Evolutionary conservation across 371 early-diverging fungal genomes (phyloP), one percentile per base, ranked within the genome.

Genomic region (Mortierella sp.): DNA sequence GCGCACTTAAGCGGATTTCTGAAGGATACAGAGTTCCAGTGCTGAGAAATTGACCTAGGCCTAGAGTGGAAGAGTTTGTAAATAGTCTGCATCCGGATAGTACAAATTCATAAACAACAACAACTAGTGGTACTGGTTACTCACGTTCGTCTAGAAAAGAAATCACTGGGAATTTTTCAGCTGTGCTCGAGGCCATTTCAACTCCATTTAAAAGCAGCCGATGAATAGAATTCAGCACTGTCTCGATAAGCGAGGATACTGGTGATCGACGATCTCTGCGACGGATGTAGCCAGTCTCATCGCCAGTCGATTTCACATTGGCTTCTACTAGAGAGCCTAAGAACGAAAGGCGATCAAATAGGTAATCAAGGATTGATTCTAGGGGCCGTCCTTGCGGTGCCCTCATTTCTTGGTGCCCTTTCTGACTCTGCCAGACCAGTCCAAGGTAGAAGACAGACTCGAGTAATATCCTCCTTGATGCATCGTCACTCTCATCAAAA

Each of bases 381-480:
- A 69, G 19, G 2, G 61, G 48, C n/a, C 75, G 53, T 14, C 57
- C 59, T 30, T 25, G 57, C 15, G 29, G n/a, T n/a, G 48, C 60
- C 6, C 18, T 43, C 1, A 14, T 26, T 19, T 19, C 15, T 6
- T 29, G 21, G 15, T 30, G 48, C n/a, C 37, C 21, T 12, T 21
- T 46, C 26, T 69, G 62, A 1, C 70, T 62, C 28, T 72, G 72
- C 72, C 79, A 72, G n/a, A 63, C 19, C 7, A 37, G 43, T 16
- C 72, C 79, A 7, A 77, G 66, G 48, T 68, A 69, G 28, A 51
- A 72, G 12, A 72, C 25, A 2, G 72, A 60, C 18, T 72, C 62
- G 0, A 72, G 59, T 21, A 67, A 25, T n/a, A 77, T 72, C n/a
- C 62, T 60, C 21, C 66, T 60, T 2, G 69, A 56, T 7, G 62